A percentile compares a stretch with the other conserved stretches of the same genome.
These are phyloP conservation scores for Pelargonium citronellum DNA, from an alignment of 441 rosid species.

Conservation along the genomic window DNA sequence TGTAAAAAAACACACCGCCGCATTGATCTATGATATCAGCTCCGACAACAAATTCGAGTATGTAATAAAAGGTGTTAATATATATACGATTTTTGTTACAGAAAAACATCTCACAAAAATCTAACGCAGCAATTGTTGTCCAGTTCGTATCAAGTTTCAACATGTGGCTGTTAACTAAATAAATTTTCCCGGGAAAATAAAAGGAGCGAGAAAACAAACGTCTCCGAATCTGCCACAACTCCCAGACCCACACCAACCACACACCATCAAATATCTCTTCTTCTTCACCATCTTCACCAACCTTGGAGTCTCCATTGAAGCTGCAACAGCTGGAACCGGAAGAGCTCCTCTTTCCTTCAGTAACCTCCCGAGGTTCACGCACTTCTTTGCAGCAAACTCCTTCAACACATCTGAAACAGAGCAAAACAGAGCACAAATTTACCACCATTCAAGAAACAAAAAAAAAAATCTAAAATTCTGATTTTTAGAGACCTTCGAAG, in stretches of 20 bases:
- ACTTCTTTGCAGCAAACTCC: constrained; percentile 66
- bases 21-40: no score
- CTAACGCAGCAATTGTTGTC: no score
- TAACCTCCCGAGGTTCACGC: constrained; percentile 15
- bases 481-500: constrained; percentile 49
- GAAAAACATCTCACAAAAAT: no score
- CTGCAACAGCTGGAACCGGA: no score
- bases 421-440: background rate
- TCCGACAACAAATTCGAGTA: no score
- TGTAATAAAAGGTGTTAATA: no score
- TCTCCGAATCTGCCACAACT: constrained; percentile 1
- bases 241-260: constrained; percentile 3
- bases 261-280: constrained; percentile 2
- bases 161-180: background rate
- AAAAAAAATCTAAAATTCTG: background rate
- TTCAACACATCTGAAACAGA: constrained; percentile 55
- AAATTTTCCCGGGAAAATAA: background rate
- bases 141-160: no score
- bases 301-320: no score
- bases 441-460: background rate
- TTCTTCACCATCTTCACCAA: background rate
- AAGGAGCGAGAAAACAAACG: background rate
- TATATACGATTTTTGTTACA: no score
- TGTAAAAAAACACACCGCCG: no score
- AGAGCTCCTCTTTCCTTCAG: no score